Conservation (phyloP, 768 basidiomycete genomes). For the Lactarius hatsudake region DNA sequence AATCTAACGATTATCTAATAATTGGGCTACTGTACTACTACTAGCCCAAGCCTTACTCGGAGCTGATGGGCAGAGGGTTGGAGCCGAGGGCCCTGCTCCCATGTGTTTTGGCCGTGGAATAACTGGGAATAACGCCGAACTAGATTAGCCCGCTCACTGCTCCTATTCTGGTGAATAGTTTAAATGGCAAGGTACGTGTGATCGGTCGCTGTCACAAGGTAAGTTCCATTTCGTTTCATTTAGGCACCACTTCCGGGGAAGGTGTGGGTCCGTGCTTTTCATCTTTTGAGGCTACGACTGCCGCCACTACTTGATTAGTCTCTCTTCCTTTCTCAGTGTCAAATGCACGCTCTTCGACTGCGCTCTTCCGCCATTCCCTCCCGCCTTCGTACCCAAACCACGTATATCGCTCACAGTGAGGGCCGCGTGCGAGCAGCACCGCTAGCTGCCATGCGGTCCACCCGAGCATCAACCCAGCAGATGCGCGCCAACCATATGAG, state of each 20-base stretch:
- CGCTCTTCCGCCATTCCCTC: constrained; percentile 16
- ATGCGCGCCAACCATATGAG: constrained; percentile 35
- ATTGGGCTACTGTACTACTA: too few species aligned
- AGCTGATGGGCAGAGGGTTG: too few species aligned
- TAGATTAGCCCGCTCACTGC: too few species aligned
- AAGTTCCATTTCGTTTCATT: background rate
- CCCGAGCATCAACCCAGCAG: constrained; percentile 31
- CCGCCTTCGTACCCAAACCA: constrained; percentile 25
- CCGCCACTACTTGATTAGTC: background rate
- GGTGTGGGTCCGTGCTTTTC: background rate
- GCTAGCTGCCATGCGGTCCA: constrained; percentile 33
- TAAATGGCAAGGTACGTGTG: too few species aligned
- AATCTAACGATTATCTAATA: too few species aligned
- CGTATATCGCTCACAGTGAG: constrained; percentile 25
- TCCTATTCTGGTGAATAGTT: too few species aligned
- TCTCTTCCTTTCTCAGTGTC: background rate
- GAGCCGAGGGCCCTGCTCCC: too few species aligned
- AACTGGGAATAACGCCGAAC: too few species aligned
- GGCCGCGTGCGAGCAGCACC: constrained; percentile 35
- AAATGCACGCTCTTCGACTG: background rate
- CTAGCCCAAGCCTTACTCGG: too few species aligned
- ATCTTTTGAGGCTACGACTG: background rate
- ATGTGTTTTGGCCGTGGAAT: too few species aligned
- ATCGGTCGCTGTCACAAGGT: background rate
- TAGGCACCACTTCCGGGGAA: background rate